Percentiles rank a stretch among this genome's conserved stretches.
These are phyloP conservation scores for Epichloe elymi DNA, from an alignment of 2,329 filamentous ascomycete species.

Conservation along the genomic window DNA sequence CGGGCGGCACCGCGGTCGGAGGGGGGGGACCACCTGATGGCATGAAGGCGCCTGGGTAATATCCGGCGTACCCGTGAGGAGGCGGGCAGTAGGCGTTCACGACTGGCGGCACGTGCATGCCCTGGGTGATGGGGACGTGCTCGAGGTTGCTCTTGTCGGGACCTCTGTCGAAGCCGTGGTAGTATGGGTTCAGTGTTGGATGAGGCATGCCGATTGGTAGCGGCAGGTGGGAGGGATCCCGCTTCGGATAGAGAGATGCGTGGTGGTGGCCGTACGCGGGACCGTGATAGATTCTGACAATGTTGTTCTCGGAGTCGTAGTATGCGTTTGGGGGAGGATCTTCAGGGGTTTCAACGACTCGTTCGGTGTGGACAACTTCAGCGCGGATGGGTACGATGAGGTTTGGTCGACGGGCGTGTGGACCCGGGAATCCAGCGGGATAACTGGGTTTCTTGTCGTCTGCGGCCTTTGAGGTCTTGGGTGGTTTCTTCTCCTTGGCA, in stretches of 20 bases:
- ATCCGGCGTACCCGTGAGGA: slow-evolving; percentile 8
- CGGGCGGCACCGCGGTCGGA: background rate
- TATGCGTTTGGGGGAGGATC: slow-evolving; percentile 51
- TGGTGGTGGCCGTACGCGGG: slow-evolving; percentile 39
- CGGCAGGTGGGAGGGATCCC: slow-evolving; percentile 15
- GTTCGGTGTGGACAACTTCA: slow-evolving; percentile 40
- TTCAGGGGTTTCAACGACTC: slow-evolving; percentile 35
- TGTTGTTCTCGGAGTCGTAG: slow-evolving; percentile 37
- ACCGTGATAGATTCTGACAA: slow-evolving; percentile 45
- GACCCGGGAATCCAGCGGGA: slow-evolving; percentile 16
- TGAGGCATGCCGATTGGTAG: slow-evolving; percentile 30
- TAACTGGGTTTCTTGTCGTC: slow-evolving; percentile 13
- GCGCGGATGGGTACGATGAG: slow-evolving; percentile 34
- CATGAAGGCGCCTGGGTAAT: slow-evolving; percentile 4
- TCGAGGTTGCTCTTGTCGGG: slow-evolving; percentile 8
- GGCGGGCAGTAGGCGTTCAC: slow-evolving; percentile 13
- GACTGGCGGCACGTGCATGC: slow-evolving; percentile 11
- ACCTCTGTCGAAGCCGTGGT: slow-evolving; percentile 22
- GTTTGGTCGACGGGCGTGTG: slow-evolving; percentile 25
- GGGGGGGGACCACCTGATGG: background rate
- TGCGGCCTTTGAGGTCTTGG: slow-evolving; percentile 2
- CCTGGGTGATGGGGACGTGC: slow-evolving; percentile 19
- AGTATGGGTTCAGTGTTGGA: slow-evolving; percentile 29
- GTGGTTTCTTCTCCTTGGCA: slow-evolving; percentile 5
- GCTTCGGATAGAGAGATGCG: slow-evolving; percentile 30